phyloP scores from a whole-genome alignment of 345 rosid species.

The Murraya paniculata region DNA sequence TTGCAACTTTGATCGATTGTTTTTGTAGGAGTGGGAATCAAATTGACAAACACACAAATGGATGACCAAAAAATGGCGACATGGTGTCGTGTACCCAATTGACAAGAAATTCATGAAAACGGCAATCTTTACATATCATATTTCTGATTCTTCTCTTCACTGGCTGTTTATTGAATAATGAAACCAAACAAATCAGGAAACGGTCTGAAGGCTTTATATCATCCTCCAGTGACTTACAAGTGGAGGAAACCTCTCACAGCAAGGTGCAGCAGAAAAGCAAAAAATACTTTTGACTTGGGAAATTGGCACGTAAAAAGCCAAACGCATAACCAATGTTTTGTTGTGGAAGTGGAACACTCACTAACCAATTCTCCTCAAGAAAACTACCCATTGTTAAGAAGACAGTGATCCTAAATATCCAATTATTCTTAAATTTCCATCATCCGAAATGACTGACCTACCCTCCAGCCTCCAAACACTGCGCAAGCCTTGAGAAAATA shows the following conservation, averaged over 20 bases:
- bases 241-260: neutral
- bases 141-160: too few species aligned
- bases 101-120: too few species aligned
- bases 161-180: too few species aligned
- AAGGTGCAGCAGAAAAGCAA: neutral
- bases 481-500: neutral
- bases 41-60: too few species aligned
- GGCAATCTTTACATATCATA: too few species aligned
- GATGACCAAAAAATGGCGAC: too few species aligned
- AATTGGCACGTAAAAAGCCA: too few species aligned
- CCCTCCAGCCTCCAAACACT: neutral
- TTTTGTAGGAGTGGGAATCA: too few species aligned
- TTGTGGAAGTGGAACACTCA: neutral
- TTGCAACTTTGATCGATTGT: too few species aligned
- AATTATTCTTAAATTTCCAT: neutral
- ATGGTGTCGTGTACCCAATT: too few species aligned
- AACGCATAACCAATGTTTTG: neutral
- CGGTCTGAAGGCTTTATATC: neutral
- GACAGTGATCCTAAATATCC: neutral
- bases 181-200: neutral
- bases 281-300: neutral
- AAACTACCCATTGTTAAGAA: neutral
- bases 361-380: too few species aligned
- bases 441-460: neutral
- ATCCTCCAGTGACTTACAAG: neutral